These are phyloP conservation scores for Exophiala aquamarina DNA, from an alignment of 2,329 filamentous ascomycete species.

Conservation along the genomic window DNA sequence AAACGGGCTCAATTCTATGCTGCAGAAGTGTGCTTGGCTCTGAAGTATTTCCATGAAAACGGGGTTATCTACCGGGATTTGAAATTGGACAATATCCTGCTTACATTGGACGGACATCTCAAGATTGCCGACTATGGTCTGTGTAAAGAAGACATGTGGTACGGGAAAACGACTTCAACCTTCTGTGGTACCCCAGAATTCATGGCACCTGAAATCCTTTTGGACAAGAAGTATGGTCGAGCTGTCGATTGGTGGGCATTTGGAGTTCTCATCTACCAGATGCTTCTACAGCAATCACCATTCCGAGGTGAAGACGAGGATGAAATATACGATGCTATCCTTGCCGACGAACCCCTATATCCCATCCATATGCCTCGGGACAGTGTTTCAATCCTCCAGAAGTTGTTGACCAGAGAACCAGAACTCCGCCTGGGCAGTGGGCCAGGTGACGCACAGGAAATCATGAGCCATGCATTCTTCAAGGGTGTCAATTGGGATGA, in stretches of 20 bases:
- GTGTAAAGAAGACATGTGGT: constrained; percentile 99
- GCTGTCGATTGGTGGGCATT: constrained; percentile 99
- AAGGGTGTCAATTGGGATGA: constrained; percentile 98
- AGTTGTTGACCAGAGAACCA: constrained; percentile 91
- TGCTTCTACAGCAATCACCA: constrained; percentile 97
- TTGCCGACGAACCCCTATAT: constrained; percentile 95
- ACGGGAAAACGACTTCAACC: constrained; percentile 91
- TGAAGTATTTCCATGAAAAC: constrained; percentile 99
- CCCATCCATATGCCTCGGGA: constrained; percentile 98
- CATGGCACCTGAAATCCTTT: constrained; percentile 97
- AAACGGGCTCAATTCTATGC: constrained; percentile 99
- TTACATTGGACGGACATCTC: constrained; percentile 94
- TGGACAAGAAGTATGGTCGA: constrained; percentile 97
- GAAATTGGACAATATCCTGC: constrained; percentile 83
- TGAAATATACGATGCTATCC: constrained; percentile 98
- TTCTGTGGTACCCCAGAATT: constrained; percentile 99
- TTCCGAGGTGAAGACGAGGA: constrained; percentile 99
- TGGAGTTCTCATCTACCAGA: constrained; percentile 97
- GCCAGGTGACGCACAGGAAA: constrained; percentile 94
- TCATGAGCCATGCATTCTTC: constrained; percentile 99
- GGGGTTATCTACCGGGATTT: constrained; percentile 92
- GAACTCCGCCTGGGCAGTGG: constrained; percentile 90
- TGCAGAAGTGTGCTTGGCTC: constrained; percentile 90
- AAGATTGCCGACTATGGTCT: constrained; percentile 98
- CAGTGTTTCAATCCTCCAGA: constrained; percentile 95